phyloP scores from a whole-genome alignment of 495 filamentous ascomycete genomes.

The Lepraria neglecta region DNA sequence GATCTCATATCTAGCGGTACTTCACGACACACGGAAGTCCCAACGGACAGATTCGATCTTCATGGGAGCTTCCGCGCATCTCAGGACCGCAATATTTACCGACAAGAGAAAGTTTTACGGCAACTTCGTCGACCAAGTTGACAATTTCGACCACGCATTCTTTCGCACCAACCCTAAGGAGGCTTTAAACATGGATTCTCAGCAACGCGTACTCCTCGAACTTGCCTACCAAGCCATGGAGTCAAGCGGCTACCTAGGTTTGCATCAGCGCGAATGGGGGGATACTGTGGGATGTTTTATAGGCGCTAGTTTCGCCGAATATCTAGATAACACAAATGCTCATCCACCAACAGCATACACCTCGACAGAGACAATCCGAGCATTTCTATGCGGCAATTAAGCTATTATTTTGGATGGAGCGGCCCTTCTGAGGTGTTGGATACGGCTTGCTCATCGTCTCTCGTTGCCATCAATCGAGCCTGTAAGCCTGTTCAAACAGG shows the following conservation, averaged over 20 bases:
- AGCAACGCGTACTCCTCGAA: slow-evolving; percentile 46
- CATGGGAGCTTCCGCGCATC: slow-evolving; percentile 18
- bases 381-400: slow-evolving; percentile 29
- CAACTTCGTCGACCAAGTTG: slow-evolving; percentile 41
- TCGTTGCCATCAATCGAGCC: slow-evolving; percentile 38
- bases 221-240: slow-evolving; percentile 46
- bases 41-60: slow-evolving; percentile 25
- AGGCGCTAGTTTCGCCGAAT: slow-evolving; percentile 32
- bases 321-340: slow-evolving; percentile 31
- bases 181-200: slow-evolving; percentile 44
- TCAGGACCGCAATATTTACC: background rate
- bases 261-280: slow-evolving; percentile 5
- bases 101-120: slow-evolving; percentile 31
- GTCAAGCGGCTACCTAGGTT: slow-evolving; percentile 38
- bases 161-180: slow-evolving; percentile 46
- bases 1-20: slow-evolving; percentile 31
- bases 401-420: slow-evolving; percentile 43
- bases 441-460: slow-evolving; percentile 44
- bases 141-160: slow-evolving; percentile 49
- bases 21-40: slow-evolving; percentile 14
- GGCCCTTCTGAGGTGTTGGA: slow-evolving; percentile 43
- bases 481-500: slow-evolving; percentile 31
- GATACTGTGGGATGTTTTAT: slow-evolving; percentile 37
- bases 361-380: slow-evolving; percentile 29
- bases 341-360: slow-evolving; percentile 35